Conservation (phyloP, 2,329 filamentous ascomycete genomes). For the Ceratocystis huliohia region DNA sequence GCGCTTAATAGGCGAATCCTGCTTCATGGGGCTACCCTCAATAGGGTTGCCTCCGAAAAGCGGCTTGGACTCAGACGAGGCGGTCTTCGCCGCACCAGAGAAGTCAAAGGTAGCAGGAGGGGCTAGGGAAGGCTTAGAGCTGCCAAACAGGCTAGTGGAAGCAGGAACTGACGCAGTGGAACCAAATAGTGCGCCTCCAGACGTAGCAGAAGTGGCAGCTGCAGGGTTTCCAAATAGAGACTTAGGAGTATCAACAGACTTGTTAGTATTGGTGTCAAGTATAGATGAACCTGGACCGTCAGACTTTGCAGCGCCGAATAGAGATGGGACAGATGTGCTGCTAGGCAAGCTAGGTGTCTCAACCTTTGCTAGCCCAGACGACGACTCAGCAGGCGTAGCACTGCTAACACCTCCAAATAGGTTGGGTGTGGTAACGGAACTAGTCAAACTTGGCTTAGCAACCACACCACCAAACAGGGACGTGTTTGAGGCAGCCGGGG, state of each 20-base stretch:
- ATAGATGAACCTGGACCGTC: background rate
- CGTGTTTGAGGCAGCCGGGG: background rate
- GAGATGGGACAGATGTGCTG: slow-evolving; percentile 25
- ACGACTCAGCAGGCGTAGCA: slow-evolving; percentile 25
- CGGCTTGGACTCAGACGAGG: slow-evolving; percentile 26
- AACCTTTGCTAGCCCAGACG: slow-evolving; percentile 23
- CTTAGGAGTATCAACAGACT: slow-evolving; percentile 21
- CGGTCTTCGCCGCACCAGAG: background rate
- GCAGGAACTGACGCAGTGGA: background rate
- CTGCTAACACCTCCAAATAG: slow-evolving; percentile 20
- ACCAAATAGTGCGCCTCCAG: slow-evolving; percentile 15
- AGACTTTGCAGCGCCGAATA: slow-evolving; percentile 29
- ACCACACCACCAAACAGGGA: slow-evolving; percentile 12
- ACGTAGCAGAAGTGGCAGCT: slow-evolving; percentile 18
- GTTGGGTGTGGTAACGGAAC: slow-evolving; percentile 13
- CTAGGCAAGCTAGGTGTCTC: slow-evolving; percentile 20
- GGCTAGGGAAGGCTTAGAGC: slow-evolving; percentile 15
- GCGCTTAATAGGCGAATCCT: slow-evolving; percentile 26
- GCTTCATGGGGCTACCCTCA: slow-evolving; percentile 34
- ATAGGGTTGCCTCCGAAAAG: slow-evolving; percentile 31
- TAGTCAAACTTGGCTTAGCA: slow-evolving; percentile 9
- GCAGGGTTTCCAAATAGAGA: slow-evolving; percentile 28
- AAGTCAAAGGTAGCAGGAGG: slow-evolving; percentile 17
- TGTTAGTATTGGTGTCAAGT: slow-evolving; percentile 19
- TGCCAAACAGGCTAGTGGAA: slow-evolving; percentile 28